Base-by-base conservation (phyloP, 2,329 filamentous ascomycete genomes). In the Calonectria pseudoreteaudii region DNA sequence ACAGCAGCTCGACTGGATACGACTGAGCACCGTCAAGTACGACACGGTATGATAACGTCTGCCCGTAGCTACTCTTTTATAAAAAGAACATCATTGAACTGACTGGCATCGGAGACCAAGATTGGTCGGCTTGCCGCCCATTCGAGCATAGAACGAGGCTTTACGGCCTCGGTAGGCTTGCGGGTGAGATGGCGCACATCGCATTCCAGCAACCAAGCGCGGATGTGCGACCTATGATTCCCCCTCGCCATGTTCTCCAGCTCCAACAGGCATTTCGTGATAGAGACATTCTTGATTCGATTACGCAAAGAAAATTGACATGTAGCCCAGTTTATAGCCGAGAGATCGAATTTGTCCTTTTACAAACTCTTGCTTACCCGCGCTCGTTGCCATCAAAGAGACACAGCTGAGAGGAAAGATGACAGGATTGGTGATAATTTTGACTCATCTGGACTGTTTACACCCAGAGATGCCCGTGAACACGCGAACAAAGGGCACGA, bases 211-310 rank as follows among this genome's bases (percentile, higher is more conserved):
- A 86, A 67, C 81, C 80, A 0, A 83, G 81, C 0, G 83, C 83
- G 0, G 78, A 86, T 71, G 71, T 89, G 50, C 81, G 83, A 9
- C 66, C 78, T 0, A 86, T 78, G 41, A 88, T 90, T n/a, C 79
- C 86, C 1, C 87, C 87, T 0, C 86, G 87, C 47, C 84, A 86
- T 73, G 86, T 90, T 1, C 88, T 90, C 70, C 84, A 89, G 52
- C 80, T 90, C 0, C 87, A 90, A 34, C 7, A n/a, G 16, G 18
- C 1, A n/a, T 26, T 60, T 60, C 20, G 38, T 6, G 3, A 60
- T 10, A 31, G 13, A 16, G 13, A 31, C n/a, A 9, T 11, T 3
- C 14, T 26, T 60, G 56, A 2, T 16, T 6, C 56, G 10, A 16
- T 60, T n/a, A 16, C 2, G 31, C 56, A 38, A 38, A 26, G 10